phyloP scores from a whole-genome alignment of 2,329 filamentous ascomycete genomes.

The Teratosphaeria viscida region DNA sequence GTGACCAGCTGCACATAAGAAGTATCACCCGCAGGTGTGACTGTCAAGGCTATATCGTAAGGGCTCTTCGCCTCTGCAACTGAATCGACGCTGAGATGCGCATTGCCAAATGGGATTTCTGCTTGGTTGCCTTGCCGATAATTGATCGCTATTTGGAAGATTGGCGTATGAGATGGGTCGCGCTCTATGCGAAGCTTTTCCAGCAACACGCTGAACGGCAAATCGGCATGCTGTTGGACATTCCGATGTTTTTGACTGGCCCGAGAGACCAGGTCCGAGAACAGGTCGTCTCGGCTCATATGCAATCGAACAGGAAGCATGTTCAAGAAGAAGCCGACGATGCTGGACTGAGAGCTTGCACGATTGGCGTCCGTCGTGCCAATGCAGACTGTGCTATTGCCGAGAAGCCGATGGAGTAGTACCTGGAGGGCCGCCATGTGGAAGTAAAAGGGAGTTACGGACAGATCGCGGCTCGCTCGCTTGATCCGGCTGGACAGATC shows the following conservation, averaged over 20 bases:
- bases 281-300: not conserved
- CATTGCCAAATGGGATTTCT: not conserved
- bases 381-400: not conserved
- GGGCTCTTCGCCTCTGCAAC: not conserved
- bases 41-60: not conserved
- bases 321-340: not conserved
- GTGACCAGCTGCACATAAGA: not conserved
- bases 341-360: not conserved
- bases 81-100: not conserved
- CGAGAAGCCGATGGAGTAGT: not conserved
- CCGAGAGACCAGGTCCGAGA: not conserved
- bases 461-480: not conserved
- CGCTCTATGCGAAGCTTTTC: not conserved
- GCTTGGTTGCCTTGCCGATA: not conserved
- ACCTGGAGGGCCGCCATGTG: not conserved
- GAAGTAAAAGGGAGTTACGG: not conserved
- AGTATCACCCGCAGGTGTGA: not conserved
- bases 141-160: not conserved
- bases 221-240: not conserved
- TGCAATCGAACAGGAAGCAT: not conserved
- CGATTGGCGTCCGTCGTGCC: not conserved
- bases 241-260: not conserved
- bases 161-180: not conserved
- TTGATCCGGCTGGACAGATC: not conserved
- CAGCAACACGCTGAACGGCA: not conserved